A percentile compares a stretch with the other conserved stretches of the same genome.
These are phyloP conservation scores for Dendryphion nanum DNA, from an alignment of 2,329 filamentous ascomycete genomes.

Conservation along the genomic window DNA sequence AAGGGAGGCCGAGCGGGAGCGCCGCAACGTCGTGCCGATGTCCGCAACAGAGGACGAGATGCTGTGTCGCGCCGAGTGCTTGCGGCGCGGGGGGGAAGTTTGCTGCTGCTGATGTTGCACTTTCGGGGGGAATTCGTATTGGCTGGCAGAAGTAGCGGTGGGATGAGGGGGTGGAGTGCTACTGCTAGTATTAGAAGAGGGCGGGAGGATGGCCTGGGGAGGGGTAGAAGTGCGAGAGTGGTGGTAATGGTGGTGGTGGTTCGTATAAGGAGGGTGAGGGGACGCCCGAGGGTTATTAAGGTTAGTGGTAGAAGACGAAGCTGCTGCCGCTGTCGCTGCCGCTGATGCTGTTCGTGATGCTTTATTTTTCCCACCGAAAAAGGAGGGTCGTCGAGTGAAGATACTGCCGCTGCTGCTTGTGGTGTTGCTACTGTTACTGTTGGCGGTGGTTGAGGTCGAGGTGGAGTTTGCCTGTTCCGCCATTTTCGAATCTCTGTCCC, in stretches of 20 bases:
- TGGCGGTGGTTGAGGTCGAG: conserved; percentile 2
- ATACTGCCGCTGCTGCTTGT: conserved; percentile 14
- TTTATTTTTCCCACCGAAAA: conserved; percentile 25
- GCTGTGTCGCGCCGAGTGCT: conserved; percentile 29
- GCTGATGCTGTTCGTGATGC: conserved; percentile 8
- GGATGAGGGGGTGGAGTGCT: conserved; percentile 3
- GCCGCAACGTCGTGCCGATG: conserved; percentile 38
- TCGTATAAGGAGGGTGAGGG: too few species aligned
- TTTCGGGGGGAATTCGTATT: conserved; percentile 19
- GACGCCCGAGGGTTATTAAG: too few species aligned
- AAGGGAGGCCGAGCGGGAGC: conserved; percentile 41
- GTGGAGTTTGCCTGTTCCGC: conserved; percentile 10
- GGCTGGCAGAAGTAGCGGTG: too few species aligned
- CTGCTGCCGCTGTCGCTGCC: conserved; percentile 4
- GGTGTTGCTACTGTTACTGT: conserved; percentile 1
- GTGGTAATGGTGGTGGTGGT: too few species aligned
- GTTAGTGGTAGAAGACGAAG: too few species aligned
- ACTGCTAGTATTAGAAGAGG: conserved; percentile 1
- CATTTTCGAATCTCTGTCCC: neutral
- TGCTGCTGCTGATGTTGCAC: too few species aligned
- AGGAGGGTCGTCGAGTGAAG: conserved; percentile 32
- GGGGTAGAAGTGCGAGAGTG: conserved; percentile 9
- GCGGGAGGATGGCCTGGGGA: conserved; percentile 5
- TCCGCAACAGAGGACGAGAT: conserved; percentile 38
- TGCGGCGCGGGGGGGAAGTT: conserved; percentile 28